Percentiles rank a stretch among this genome's conserved stretches.
Evolutionary conservation across 352 stramenopile genomes (phyloP).

Genomic region (Phytophthora meadii): DNA sequence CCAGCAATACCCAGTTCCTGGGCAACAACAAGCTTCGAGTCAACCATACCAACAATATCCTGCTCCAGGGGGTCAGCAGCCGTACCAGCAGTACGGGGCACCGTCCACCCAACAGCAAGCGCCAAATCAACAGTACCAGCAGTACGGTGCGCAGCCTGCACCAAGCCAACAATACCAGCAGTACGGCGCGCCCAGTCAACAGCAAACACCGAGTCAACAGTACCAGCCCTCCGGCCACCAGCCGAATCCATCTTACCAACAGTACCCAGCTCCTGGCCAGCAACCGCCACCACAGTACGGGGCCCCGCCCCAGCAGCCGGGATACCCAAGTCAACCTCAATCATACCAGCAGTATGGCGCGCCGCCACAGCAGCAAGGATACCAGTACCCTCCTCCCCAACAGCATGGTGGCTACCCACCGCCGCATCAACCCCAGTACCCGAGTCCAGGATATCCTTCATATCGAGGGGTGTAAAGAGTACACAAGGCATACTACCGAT

Average conservation of each 20-base stretch:
- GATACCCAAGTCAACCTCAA: constrained; percentile 11
- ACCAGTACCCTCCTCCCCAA: constrained; percentile 39
- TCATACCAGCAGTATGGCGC: constrained; percentile 14
- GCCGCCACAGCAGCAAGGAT: constrained; percentile 28
- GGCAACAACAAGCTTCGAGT: constrained; percentile 10
- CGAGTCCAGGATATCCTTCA: constrained; percentile 37
- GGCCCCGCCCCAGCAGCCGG: constrained; percentile 1
- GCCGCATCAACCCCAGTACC: constrained; percentile 27
- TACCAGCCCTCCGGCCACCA: too few relatives aligned
- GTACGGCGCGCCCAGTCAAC: neutral
- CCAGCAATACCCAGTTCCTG: constrained; percentile 4
- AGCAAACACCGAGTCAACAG: too few relatives aligned
- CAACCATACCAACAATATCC: constrained; percentile 9
- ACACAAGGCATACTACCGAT: too few relatives aligned
- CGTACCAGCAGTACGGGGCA: neutral
- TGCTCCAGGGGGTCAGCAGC: neutral
- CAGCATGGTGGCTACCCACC: constrained; percentile 39
- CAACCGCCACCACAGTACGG: constrained; percentile 17
- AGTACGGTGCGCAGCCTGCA: too few relatives aligned
- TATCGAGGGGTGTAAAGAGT: constrained; percentile 28
- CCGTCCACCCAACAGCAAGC: neutral
- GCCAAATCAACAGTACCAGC: neutral
- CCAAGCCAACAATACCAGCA: neutral
- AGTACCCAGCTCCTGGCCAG: neutral
- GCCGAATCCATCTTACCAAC: too few relatives aligned